Evolutionary conservation across 2,329 filamentous ascomycete genomes (phyloP), one percentile per base, ranked within the genome.

Genomic region (Kalmusia sp.): DNA sequence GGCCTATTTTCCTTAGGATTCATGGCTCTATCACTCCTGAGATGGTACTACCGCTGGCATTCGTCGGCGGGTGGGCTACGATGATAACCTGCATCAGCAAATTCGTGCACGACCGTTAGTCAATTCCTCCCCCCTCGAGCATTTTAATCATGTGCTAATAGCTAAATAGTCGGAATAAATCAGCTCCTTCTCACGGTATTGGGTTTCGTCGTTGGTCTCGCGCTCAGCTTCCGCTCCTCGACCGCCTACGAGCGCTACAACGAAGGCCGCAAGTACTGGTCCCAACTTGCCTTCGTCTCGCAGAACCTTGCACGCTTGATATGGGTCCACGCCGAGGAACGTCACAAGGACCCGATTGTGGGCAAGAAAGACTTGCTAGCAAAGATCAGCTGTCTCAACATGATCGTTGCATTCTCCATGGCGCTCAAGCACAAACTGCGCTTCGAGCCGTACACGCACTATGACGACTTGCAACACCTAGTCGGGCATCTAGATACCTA

Each of bases 391-490:
- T 65, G 59, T 24, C 84, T 93, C 72, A 93, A 95, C 71, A 80
- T 95, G 11, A 82, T 95, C 57, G 82, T 91, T 19, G 88, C 90
- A 1, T 95, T 90, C 65, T 82, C 89, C n/a, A 79, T 91, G 4
- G 78, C 91, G 1, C 80, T 95, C 52, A 95, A 93, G 76, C 91
- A 93, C 75, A 88, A 86, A 63, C 82, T 95, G n/a, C 89, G 91
- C 12, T 93, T 93, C 70, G 91, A 95, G 69, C 90, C 91, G 0
- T 90, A 89, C 64, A 84, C 85, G 27, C 83, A 87, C 47, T 93
- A 95, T 69, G 83, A 88, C 2, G 91, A 95, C 65, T 77, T 95
- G 4, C 76, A 84, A 27, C 84, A 87, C 28, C 78, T 93, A 2
- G 83, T 93, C 25, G 82, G 82, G 4, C 87, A 93, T 65, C 79